Percentiles rank a stretch among this genome's conserved stretches.
These are phyloP conservation scores for Escallonia herrerae DNA, from an alignment of 129 eudicot species.

Conservation along the genomic window DNA sequence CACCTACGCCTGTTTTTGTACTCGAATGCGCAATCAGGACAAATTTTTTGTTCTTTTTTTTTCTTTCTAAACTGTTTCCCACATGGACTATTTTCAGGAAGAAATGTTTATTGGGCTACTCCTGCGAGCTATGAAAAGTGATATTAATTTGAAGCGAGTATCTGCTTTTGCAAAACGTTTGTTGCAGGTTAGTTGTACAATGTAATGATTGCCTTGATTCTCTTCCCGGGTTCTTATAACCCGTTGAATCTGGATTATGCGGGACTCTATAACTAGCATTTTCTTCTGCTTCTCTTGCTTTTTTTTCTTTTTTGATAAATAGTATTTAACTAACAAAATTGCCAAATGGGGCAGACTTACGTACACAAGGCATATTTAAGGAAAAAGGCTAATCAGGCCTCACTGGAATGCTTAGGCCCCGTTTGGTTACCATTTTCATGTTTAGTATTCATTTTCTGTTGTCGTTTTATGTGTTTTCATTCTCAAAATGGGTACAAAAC, in stretches of 20 bases:
- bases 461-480: too few species aligned
- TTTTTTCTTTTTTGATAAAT: too few species aligned
- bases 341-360: too few species aligned
- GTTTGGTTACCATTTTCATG: too few species aligned
- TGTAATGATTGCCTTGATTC: constrained; percentile 2
- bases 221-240: not conserved
- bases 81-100: constrained; percentile 45
- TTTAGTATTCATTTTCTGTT: too few species aligned
- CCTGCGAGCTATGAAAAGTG: constrained; percentile 82
- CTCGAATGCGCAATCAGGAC: not conserved
- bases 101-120: constrained; percentile 87
- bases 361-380: too few species aligned
- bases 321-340: too few species aligned
- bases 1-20: too few species aligned
- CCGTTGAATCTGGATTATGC: not conserved
- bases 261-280: not conserved
- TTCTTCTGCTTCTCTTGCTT: constrained; percentile 3
- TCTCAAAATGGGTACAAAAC: too few species aligned
- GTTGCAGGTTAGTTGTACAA: constrained; percentile 59
- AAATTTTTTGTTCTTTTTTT: not conserved
- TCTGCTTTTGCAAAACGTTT: constrained; percentile 93
- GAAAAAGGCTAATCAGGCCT: too few species aligned
- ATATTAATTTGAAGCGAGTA: constrained; percentile 79
- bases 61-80: constrained; percentile 1
- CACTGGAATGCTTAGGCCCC: too few species aligned